phyloP scores from a whole-genome alignment of 139 green algal species.

The Volvox africanus region DNA sequence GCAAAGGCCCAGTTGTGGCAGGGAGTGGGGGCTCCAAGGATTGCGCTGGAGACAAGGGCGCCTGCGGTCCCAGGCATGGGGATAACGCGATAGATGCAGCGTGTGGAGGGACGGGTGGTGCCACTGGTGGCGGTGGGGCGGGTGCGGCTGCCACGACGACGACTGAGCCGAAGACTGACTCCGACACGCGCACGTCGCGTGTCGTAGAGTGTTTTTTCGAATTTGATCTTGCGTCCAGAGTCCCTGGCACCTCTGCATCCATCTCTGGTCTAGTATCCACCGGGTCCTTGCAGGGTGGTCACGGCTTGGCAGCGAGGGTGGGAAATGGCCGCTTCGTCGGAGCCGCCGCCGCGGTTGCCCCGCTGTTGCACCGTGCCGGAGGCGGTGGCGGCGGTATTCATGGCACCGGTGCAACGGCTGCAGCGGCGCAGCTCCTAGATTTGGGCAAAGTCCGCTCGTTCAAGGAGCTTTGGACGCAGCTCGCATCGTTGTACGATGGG shows the following conservation, averaged over 20 bases:
- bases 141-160: slow-evolving; percentile 18
- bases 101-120: neutral
- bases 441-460: slow-evolving; percentile 42
- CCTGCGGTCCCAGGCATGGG: neutral
- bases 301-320: neutral
- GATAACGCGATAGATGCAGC: neutral
- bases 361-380: neutral
- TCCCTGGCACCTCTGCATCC: neutral
- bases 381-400: neutral
- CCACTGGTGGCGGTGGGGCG: neutral
- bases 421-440: slow-evolving; percentile 3
- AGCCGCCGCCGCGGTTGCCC: too few species aligned
- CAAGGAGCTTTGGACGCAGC: slow-evolving; percentile 53
- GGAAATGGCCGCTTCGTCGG: neutral
- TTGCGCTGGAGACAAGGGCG: slow-evolving; percentile 25
- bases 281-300: neutral
- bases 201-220: slow-evolving; percentile 44
- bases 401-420: neutral
- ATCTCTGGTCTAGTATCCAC: slow-evolving; percentile 34
- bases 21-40: slow-evolving; percentile 33
- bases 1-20: neutral
- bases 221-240: neutral
- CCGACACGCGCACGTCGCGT: slow-evolving; percentile 24
- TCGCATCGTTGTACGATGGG: slow-evolving; percentile 42
- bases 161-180: slow-evolving; percentile 46